Percentiles rank a stretch among this genome's conserved stretches.
Conservation (phyloP, 345 rosid genomes). For the Murraya paniculata region DNA sequence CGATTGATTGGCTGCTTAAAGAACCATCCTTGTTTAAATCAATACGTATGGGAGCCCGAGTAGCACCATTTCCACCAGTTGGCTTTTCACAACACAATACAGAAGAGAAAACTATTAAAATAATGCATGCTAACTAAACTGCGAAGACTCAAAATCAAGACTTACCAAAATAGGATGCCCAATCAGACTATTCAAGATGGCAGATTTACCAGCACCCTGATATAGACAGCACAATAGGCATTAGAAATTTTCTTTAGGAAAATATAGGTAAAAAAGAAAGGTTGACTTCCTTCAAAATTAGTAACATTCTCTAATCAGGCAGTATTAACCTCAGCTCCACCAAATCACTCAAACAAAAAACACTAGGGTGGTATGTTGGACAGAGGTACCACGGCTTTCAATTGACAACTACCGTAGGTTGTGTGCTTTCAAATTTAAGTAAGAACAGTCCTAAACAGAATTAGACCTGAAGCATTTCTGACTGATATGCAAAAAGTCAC, state of each 20-base stretch:
- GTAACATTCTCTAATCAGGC: not conserved
- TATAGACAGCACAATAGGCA: conserved; percentile 14
- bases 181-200: conserved; percentile 81
- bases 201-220: conserved; percentile 99
- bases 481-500: not conserved
- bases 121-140: not conserved
- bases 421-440: not conserved
- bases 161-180: conserved; percentile 97
- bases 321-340: not conserved
- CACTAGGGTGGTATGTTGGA: not conserved
- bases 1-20: conserved; percentile 69
- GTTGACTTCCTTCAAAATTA: not conserved
- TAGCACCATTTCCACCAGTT: conserved; percentile 99
- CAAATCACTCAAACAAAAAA: not conserved
- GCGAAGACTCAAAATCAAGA: conserved; percentile 11
- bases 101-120: conserved; percentile 1
- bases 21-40: conserved; percentile 72
- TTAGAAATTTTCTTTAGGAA: not conserved
- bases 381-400: not conserved
- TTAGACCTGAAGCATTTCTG: not conserved
- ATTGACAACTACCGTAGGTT: not conserved
- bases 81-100: conserved; percentile 52
- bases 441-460: not conserved
- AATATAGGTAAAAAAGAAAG: not conserved
- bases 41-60: conserved; percentile 84